phyloP scores from a whole-genome alignment of 164 flowering plant genomes.

The Berberis thunbergii region DNA sequence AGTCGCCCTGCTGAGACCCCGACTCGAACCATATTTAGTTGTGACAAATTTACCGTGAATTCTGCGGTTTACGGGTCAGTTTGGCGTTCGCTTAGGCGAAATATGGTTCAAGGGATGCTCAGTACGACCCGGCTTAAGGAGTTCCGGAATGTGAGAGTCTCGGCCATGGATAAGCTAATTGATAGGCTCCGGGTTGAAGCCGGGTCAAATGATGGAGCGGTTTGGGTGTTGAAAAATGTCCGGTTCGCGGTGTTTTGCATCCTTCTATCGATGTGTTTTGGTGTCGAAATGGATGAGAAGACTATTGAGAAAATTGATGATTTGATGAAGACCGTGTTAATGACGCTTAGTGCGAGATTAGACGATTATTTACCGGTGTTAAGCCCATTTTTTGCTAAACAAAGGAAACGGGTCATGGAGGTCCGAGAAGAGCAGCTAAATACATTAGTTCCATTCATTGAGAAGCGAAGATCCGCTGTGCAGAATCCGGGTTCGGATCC shows the following conservation, averaged over 20 bases:
- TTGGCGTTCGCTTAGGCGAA: slow-evolving; percentile 82
- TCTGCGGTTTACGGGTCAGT: slow-evolving; percentile 74
- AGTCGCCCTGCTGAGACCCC: slow-evolving; percentile 74
- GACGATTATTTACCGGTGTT: slow-evolving; percentile 79
- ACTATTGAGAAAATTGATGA: slow-evolving; percentile 48
- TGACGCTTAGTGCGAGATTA: slow-evolving; percentile 50
- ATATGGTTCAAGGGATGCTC: slow-evolving; percentile 90
- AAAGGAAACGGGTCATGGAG: slow-evolving; percentile 39
- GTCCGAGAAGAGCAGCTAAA: slow-evolving; percentile 62
- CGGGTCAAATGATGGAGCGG: slow-evolving; percentile 34
- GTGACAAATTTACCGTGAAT: slow-evolving; percentile 82
- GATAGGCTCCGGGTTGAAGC: slow-evolving; percentile 45
- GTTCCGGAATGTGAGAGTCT: slow-evolving; percentile 32
- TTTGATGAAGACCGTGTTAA: slow-evolving; percentile 59
- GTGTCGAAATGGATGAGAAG: slow-evolving; percentile 65
- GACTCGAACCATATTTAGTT: slow-evolving; percentile 70
- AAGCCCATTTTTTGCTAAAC: slow-evolving; percentile 63
- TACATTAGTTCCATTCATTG: slow-evolving; percentile 46
- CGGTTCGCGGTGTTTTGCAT: slow-evolving; percentile 83
- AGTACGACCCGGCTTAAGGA: slow-evolving; percentile 42
- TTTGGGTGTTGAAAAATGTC: slow-evolving; percentile 66
- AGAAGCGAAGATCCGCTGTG: slow-evolving; percentile 35
- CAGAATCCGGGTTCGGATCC: slow-evolving; percentile 27
- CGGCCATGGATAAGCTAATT: slow-evolving; percentile 63
- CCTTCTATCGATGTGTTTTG: slow-evolving; percentile 78